Percentiles rank a stretch among this genome's conserved stretches.
Evolutionary conservation across 2,329 filamentous ascomycete genomes (phyloP).

Genomic region (Penicillium sp.): DNA sequence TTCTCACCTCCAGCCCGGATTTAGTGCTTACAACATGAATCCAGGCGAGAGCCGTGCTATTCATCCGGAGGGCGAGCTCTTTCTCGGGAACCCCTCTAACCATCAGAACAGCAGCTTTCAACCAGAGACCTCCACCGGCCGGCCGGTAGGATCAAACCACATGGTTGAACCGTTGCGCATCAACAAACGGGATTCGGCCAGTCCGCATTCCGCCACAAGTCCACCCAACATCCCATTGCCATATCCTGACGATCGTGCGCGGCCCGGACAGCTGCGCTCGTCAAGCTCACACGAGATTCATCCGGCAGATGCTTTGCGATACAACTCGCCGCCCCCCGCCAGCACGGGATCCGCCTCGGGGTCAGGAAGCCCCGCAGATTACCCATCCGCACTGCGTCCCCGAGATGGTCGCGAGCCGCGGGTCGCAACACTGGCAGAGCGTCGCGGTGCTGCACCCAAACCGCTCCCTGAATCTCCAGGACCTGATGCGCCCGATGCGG

Average conservation of each 20-base stretch:
- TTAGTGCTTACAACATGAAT: constrained; percentile 35
- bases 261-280: constrained; percentile 28
- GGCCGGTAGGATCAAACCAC: neutral
- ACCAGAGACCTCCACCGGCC: neutral
- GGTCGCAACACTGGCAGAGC: constrained; percentile 65
- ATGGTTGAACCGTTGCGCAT: constrained; percentile 80
- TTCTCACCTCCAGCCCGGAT: neutral
- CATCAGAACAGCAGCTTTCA: constrained; percentile 51
- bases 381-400: constrained; percentile 38
- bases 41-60: constrained; percentile 48
- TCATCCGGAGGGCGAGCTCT: constrained; percentile 77
- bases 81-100: constrained; percentile 44
- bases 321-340: constrained; percentile 25
- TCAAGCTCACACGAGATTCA: constrained; percentile 26
- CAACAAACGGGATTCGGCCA: constrained; percentile 67
- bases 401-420: constrained; percentile 48
- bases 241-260: constrained; percentile 62
- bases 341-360: constrained; percentile 24
- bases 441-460: constrained; percentile 68
- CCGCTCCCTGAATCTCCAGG: constrained; percentile 77
- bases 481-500: constrained; percentile 66
- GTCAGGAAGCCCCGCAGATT: constrained; percentile 28
- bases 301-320: constrained; percentile 22
- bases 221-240: constrained; percentile 53
- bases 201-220: constrained; percentile 40